A percentile compares a stretch with the other conserved stretches of the same genome.
Conservation (phyloP, 2,329 filamentous ascomycete genomes). For the Pyrenophora teres region DNA sequence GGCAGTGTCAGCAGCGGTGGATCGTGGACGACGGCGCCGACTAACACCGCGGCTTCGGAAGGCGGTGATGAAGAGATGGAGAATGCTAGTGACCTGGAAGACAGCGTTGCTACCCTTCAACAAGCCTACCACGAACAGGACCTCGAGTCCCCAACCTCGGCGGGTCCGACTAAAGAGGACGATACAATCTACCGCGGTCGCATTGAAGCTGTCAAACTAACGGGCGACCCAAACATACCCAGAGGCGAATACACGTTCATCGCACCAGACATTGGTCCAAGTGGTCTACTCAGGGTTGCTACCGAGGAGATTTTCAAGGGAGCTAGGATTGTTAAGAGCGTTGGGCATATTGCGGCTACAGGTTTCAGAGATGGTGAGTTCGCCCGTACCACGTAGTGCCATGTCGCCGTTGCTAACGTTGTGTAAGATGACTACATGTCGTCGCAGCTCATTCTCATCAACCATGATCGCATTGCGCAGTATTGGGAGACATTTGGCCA, state of each 20-base stretch:
- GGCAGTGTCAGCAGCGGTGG: constrained; percentile 37
- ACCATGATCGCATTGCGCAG: constrained; percentile 76
- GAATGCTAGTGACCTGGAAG: constrained; percentile 42
- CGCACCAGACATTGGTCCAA: constrained; percentile 73
- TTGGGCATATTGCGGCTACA: constrained; percentile 75
- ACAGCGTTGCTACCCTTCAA: constrained; percentile 45
- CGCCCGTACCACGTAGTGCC: not conserved
- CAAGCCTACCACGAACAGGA: constrained; percentile 6
- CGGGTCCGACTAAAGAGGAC: constrained; percentile 9
- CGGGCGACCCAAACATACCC: constrained; percentile 87
- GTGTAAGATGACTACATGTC: constrained; percentile 71
- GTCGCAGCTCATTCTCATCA: constrained; percentile 77
- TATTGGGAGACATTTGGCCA: constrained; percentile 70
- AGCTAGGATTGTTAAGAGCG: constrained; percentile 71
- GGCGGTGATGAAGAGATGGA: constrained; percentile 19
- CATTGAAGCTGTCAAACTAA: constrained; percentile 86
- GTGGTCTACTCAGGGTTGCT: constrained; percentile 67
- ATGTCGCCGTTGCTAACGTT: not conserved
- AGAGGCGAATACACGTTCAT: constrained; percentile 83
- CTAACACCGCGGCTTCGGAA: constrained; percentile 16
- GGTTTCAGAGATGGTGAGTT: constrained; percentile 74
- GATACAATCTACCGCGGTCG: constrained; percentile 63
- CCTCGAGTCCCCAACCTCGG: not conserved
- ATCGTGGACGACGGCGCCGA: constrained; percentile 42
- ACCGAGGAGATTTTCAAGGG: constrained; percentile 73